A percentile compares a stretch with the other conserved stretches of the same genome.
Conservation (phyloP, 768 basidiomycete genomes). For the Tulasnella sp. region DNA sequence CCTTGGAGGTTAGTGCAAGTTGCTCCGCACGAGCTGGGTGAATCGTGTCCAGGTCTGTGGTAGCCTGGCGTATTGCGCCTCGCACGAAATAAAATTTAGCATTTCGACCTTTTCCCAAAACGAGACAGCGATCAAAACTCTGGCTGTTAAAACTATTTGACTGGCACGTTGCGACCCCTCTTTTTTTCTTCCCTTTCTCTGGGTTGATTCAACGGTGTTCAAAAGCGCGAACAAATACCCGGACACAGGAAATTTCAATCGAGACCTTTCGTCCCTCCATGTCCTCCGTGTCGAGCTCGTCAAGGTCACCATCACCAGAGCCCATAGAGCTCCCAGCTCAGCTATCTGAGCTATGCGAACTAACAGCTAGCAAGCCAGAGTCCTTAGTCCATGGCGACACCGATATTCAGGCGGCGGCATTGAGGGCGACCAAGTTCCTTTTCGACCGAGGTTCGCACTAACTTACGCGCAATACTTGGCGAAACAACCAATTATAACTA, state of each 20-base stretch:
- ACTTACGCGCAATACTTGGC: background rate
- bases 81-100: background rate
- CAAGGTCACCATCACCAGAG: constrained; percentile 17
- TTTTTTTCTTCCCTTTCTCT: background rate
- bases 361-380: constrained; percentile 53
- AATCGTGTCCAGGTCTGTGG: background rate
- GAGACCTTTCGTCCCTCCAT: background rate
- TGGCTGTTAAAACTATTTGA: background rate
- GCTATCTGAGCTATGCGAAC: background rate
- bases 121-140: background rate
- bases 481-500: background rate
- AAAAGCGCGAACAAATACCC: background rate
- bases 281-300: background rate
- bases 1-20: background rate
- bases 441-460: constrained; percentile 65
- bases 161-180: background rate
- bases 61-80: background rate
- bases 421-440: constrained; percentile 66
- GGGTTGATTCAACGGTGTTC: constrained; percentile 1
- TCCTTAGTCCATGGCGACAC: constrained; percentile 53
- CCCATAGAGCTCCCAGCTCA: constrained; percentile 17
- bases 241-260: constrained; percentile 13
- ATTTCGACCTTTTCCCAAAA: background rate
- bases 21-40: background rate
- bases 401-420: constrained; percentile 54